Conservation (phyloP, 805 yeast genomes). For the Zygosaccharomyces bisporus region DNA sequence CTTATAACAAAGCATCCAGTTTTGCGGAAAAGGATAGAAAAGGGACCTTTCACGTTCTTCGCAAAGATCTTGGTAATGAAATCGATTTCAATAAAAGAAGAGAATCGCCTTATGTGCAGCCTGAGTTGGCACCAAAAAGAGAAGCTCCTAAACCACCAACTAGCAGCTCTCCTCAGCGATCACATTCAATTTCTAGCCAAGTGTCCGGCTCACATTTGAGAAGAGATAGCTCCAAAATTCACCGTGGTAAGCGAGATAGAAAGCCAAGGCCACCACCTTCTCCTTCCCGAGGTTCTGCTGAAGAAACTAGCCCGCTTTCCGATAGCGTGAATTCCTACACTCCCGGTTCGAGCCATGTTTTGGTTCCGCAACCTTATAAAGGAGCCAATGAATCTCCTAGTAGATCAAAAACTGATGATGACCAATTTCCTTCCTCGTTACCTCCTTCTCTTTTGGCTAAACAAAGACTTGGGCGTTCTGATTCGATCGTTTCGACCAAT, state of each 20-base stretch:
- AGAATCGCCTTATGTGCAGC: slow-evolving; percentile 62
- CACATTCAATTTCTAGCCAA: slow-evolving; percentile 17
- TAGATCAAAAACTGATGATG: slow-evolving; percentile 13
- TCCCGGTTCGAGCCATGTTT: slow-evolving; percentile 42
- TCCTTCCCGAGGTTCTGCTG: slow-evolving; percentile 7
- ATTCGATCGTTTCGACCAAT: slow-evolving; percentile 21
- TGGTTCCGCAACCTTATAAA: slow-evolving; percentile 43
- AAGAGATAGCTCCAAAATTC: slow-evolving; percentile 17
- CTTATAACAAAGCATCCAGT: slow-evolving; percentile 6
- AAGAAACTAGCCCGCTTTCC: slow-evolving; percentile 14
- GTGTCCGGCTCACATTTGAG: slow-evolving; percentile 17
- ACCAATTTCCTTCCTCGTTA: slow-evolving; percentile 11
- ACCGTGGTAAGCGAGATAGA: slow-evolving; percentile 7
- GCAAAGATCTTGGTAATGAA: slow-evolving; percentile 60
- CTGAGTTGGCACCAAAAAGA: slow-evolving; percentile 62
- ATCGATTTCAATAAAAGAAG: slow-evolving; percentile 80
- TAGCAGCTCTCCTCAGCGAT: slow-evolving; percentile 24
- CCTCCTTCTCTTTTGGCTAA: slow-evolving; percentile 15
- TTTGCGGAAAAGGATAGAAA: slow-evolving; percentile 18
- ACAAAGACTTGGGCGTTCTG: slow-evolving; percentile 22
- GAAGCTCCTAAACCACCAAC: slow-evolving; percentile 69
- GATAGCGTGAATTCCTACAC: slow-evolving; percentile 37
- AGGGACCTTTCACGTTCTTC: slow-evolving; percentile 60
- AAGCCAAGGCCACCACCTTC: slow-evolving; percentile 25
- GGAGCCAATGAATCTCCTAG: slow-evolving; percentile 26